phyloP scores from a whole-genome alignment of 192 early-diverging fungal genomes.

The Coemansia sp. region DNA sequence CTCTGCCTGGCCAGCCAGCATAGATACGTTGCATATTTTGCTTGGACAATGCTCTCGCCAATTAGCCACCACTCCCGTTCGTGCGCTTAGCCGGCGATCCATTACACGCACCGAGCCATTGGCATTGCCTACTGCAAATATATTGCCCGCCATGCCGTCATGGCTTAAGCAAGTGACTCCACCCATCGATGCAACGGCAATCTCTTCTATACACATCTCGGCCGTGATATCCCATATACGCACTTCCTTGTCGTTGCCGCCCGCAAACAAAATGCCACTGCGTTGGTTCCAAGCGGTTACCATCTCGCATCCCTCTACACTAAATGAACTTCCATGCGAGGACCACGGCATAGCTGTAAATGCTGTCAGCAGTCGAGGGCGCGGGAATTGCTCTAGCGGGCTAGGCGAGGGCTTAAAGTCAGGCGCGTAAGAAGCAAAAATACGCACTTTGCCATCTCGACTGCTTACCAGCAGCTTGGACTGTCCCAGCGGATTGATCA shows the following conservation, averaged over 20 bases:
- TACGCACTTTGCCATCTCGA: slow-evolving; percentile 45
- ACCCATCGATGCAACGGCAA: slow-evolving; percentile 35
- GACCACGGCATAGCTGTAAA: slow-evolving; percentile 46
- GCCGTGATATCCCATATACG: slow-evolving; percentile 49
- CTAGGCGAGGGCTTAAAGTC: slow-evolving; percentile 28
- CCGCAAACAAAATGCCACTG: slow-evolving; percentile 37
- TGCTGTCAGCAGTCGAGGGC: slow-evolving; percentile 39
- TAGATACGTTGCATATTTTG: slow-evolving; percentile 29
- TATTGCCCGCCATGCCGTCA: slow-evolving; percentile 37
- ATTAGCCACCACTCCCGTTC: slow-evolving; percentile 29
- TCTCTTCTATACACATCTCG: slow-evolving; percentile 50
- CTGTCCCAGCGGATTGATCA: slow-evolving; percentile 89
- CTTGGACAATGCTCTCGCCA: slow-evolving; percentile 44
- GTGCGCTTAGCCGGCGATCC: slow-evolving; percentile 41
- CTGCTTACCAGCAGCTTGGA: slow-evolving; percentile 67
- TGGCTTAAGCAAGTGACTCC: slow-evolving; percentile 44
- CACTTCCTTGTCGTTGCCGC: slow-evolving; percentile 39
- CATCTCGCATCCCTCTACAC: slow-evolving; percentile 22
- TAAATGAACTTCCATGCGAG: no score
- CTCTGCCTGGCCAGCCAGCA: slow-evolving; percentile 36
- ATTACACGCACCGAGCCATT: slow-evolving; percentile 51
- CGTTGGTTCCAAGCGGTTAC: slow-evolving; percentile 53
- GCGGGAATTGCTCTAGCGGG: slow-evolving; percentile 26
- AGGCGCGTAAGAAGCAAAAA: slow-evolving; percentile 49
- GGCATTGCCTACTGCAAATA: slow-evolving; percentile 39